Conservation (phyloP, 768 basidiomycete species). For the Pleurotus djamor region DNA sequence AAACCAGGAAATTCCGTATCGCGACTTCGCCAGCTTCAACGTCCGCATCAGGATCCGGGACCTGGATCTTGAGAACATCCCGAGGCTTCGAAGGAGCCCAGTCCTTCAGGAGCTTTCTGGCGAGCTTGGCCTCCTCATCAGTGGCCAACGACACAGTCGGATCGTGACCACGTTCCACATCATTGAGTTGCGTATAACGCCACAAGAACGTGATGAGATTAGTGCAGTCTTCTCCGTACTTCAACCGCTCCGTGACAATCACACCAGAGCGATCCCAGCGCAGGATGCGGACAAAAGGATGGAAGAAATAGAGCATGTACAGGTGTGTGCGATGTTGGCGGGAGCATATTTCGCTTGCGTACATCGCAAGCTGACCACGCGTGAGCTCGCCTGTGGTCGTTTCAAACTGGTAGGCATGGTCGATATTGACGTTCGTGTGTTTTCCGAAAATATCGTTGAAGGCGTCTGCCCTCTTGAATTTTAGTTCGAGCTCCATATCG, state of each 20-base stretch:
- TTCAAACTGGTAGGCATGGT: neutral
- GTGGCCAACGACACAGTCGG: neutral
- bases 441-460: neutral
- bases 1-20: neutral
- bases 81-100: neutral
- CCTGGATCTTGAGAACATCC: neutral
- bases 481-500: neutral
- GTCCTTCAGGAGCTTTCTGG: neutral
- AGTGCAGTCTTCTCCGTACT: constrained; percentile 13
- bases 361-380: constrained; percentile 20
- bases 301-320: constrained; percentile 25
- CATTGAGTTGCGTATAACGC: constrained; percentile 12
- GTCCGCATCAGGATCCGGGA: neutral
- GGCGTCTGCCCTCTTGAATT: neutral
- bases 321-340: constrained; percentile 26
- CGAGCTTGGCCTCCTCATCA: neutral
- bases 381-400: neutral
- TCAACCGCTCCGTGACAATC: constrained; percentile 19
- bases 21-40: neutral
- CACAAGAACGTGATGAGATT: constrained; percentile 21
- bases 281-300: constrained; percentile 22
- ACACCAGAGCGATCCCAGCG: constrained; percentile 31
- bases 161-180: neutral
- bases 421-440: neutral
- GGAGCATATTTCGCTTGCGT: constrained; percentile 17